Evolutionary conservation across 306 rosid species (phyloP).

Genomic region (Mimosa bimucronata): DNA sequence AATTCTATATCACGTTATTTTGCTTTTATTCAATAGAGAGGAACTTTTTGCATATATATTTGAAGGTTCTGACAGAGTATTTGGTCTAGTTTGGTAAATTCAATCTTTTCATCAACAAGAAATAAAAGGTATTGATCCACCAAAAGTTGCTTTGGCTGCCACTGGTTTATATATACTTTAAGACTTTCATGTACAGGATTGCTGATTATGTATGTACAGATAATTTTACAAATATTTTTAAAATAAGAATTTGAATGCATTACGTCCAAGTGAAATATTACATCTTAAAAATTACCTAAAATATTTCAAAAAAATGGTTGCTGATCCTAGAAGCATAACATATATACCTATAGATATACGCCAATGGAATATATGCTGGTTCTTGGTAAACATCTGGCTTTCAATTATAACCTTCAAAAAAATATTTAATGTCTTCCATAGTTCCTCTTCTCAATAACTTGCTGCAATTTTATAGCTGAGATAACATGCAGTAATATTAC

Average conservation of each 20-base stretch:
- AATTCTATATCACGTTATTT: neutral
- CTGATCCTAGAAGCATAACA: neutral
- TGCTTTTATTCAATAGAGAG: neutral
- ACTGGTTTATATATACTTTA: neutral
- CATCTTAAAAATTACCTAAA: neutral
- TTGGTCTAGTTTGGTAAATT: neutral
- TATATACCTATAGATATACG: neutral
- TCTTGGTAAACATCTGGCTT: neutral
- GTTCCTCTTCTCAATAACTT: slow-evolving; percentile 68
- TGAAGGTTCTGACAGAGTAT: neutral
- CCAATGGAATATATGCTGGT: neutral
- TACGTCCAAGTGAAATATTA: neutral
- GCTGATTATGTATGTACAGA: neutral
- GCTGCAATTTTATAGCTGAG: slow-evolving; percentile 62
- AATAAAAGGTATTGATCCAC: neutral
- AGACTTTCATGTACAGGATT: neutral
- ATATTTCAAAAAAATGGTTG: neutral
- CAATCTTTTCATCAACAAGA: neutral
- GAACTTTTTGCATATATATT: neutral
- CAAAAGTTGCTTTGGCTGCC: neutral
- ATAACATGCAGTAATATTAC: slow-evolving; percentile 50
- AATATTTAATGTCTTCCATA: slow-evolving; percentile 62
- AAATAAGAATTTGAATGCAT: neutral
- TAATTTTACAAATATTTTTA: neutral
- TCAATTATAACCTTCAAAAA: neutral